These are phyloP conservation scores for Fusarium domesticum DNA, from an alignment of 2,329 filamentous ascomycete species.

Conservation along the genomic window DNA sequence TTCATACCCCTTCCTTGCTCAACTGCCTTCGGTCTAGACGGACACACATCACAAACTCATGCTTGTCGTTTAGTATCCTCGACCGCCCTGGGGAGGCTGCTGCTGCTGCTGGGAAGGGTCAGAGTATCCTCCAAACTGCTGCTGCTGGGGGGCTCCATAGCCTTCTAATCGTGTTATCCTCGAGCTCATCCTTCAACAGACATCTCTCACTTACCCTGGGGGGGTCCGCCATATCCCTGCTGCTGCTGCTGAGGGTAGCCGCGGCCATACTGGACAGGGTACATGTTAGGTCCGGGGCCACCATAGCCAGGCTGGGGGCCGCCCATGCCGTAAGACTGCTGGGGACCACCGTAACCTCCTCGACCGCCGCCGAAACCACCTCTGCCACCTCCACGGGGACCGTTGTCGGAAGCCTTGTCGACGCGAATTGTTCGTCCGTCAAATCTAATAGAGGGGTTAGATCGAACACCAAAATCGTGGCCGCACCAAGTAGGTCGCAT, in stretches of 20 bases:
- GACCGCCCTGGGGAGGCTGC: slow-evolving; percentile 39
- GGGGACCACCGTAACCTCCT: slow-evolving; percentile 43
- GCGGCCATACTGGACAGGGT: slow-evolving; percentile 38
- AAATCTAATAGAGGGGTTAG: slow-evolving; percentile 60
- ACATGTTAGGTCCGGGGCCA: slow-evolving; percentile 37
- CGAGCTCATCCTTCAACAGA: not conserved
- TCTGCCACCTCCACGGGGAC: slow-evolving; percentile 42
- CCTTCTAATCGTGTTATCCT: slow-evolving; percentile 28
- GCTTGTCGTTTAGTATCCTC: slow-evolving; percentile 40
- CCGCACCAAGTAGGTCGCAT: slow-evolving; percentile 16
- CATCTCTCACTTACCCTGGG: slow-evolving; percentile 38
- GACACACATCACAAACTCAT: slow-evolving; percentile 3
- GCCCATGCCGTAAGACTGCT: slow-evolving; percentile 34
- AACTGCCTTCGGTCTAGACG: slow-evolving; percentile 1
- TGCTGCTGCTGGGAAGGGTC: slow-evolving; percentile 44
- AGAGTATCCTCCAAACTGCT: slow-evolving; percentile 44
- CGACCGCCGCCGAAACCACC: slow-evolving; percentile 40
- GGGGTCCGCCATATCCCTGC: slow-evolving; percentile 37
- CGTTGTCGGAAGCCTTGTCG: slow-evolving; percentile 87
- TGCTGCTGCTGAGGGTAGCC: slow-evolving; percentile 38
- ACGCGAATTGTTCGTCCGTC: slow-evolving; percentile 93
- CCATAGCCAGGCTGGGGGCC: slow-evolving; percentile 39
- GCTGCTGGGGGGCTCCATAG: slow-evolving; percentile 35
- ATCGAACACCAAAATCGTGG: not conserved
- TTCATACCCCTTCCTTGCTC: slow-evolving; percentile 3